phyloP scores from a whole-genome alignment of 345 rosid species.

The Citrus trifoliata region DNA sequence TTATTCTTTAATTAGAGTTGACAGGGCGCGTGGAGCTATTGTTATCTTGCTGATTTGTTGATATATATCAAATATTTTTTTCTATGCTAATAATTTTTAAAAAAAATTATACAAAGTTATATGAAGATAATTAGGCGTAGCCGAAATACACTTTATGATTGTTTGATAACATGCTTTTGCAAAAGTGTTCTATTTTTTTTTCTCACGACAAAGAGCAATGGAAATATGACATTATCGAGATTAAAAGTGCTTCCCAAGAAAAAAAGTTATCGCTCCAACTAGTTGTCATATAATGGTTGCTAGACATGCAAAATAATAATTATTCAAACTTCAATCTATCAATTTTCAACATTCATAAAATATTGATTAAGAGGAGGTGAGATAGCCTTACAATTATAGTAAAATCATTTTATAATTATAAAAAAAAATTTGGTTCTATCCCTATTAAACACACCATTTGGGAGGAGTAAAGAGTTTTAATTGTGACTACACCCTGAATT shows the following conservation, averaged over 20 bases:
- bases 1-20: background rate
- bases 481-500: too few relatives aligned
- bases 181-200: background rate
- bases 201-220: background rate
- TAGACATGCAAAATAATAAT: too few relatives aligned
- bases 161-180: background rate
- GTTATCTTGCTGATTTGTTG: background rate
- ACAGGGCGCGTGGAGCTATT: background rate
- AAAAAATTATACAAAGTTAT: background rate
- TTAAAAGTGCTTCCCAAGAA: background rate
- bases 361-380: too few relatives aligned
- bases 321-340: too few relatives aligned
- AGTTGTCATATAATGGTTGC: too few relatives aligned
- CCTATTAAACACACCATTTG: fast-evolving
- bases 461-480: fast-evolving
- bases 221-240: background rate
- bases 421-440: too few relatives aligned
- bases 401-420: too few relatives aligned
- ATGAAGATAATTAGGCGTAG: background rate
- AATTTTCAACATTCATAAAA: too few relatives aligned
- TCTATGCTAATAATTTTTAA: too few relatives aligned
- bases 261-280: background rate
- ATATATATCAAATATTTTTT: background rate
- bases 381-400: too few relatives aligned
- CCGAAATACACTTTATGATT: background rate